Conservation (phyloP, 805 yeast genomes). For the Saccharomycodes ludwigii region DNA sequence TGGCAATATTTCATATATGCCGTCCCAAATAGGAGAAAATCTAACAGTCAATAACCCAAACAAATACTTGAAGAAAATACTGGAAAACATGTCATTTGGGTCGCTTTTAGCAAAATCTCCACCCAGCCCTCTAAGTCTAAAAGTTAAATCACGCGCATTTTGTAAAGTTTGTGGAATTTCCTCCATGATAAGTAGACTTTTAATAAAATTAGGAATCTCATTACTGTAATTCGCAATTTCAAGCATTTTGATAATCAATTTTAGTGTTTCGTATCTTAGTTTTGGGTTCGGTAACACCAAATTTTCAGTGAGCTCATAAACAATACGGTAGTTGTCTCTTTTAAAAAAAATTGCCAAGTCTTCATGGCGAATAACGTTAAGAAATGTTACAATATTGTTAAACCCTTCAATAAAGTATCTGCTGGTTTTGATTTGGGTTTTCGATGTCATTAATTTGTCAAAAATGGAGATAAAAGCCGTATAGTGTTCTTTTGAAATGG, state of each 20-base stretch:
- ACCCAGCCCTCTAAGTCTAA: constrained; percentile 53
- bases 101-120: constrained; percentile 27
- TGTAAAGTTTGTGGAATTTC: constrained; percentile 57
- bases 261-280: constrained; percentile 39
- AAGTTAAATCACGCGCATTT: constrained; percentile 61
- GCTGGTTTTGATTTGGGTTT: constrained; percentile 28
- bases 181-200: constrained; percentile 49
- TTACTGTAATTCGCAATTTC: constrained; percentile 10
- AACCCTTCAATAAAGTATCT: constrained; percentile 27
- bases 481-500: too few species aligned
- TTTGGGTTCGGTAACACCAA: constrained; percentile 37
- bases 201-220: constrained; percentile 29
- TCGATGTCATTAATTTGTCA: too few species aligned
- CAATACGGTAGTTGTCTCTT: neutral
- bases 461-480: too few species aligned
- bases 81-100: constrained; percentile 11
- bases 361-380: too few species aligned
- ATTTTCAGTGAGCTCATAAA: constrained; percentile 20
- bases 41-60: constrained; percentile 64
- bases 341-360: constrained; percentile 1
- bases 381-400: constrained; percentile 12
- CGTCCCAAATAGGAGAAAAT: constrained; percentile 81
- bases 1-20: constrained; percentile 50
- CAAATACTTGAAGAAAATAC: constrained; percentile 32
- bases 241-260: constrained; percentile 28